A percentile compares a stretch with the other conserved stretches of the same genome.
Evolutionary conservation across 1,139 yeast species (phyloP).

Genomic region (Saccharomyces hybrid): DNA sequence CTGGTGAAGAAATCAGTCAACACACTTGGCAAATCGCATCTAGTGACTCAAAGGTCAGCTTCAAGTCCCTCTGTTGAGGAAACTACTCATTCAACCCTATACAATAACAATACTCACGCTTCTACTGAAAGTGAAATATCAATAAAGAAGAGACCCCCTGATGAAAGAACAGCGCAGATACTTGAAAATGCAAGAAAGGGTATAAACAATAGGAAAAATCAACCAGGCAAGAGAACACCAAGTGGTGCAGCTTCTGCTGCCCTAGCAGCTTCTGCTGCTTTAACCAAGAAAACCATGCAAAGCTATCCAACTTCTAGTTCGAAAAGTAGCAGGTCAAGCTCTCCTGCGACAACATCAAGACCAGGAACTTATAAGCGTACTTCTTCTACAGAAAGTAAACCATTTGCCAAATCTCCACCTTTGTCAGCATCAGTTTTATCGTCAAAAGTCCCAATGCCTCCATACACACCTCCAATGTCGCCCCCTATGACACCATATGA

Average conservation of each 20-base stretch:
- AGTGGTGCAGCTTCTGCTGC: constrained; percentile 35
- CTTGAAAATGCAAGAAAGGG: constrained; percentile 25
- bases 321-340: not conserved
- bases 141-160: constrained; percentile 14
- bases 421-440: constrained; percentile 7
- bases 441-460: constrained; percentile 4
- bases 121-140: constrained; percentile 5
- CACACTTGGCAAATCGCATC: not conserved
- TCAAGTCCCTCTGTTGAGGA: not conserved
- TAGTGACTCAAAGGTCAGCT: not conserved
- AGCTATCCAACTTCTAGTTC: not conserved
- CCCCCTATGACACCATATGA: constrained; percentile 3
- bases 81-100: not conserved
- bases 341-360: not conserved
- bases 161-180: constrained; percentile 29
- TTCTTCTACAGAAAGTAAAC: constrained; percentile 5
- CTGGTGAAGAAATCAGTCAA: constrained; percentile 7
- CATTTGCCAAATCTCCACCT: constrained; percentile 7
- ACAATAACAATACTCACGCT: constrained; percentile 17
- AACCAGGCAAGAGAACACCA: constrained; percentile 13
- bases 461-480: not conserved
- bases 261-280: constrained; percentile 7
- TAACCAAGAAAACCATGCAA: constrained; percentile 5
- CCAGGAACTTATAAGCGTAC: not conserved
- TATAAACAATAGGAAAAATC: constrained; percentile 19